Base-by-base conservation (phyloP, 371 early-diverging fungal genomes). In the Mucor saturninus region DNA sequence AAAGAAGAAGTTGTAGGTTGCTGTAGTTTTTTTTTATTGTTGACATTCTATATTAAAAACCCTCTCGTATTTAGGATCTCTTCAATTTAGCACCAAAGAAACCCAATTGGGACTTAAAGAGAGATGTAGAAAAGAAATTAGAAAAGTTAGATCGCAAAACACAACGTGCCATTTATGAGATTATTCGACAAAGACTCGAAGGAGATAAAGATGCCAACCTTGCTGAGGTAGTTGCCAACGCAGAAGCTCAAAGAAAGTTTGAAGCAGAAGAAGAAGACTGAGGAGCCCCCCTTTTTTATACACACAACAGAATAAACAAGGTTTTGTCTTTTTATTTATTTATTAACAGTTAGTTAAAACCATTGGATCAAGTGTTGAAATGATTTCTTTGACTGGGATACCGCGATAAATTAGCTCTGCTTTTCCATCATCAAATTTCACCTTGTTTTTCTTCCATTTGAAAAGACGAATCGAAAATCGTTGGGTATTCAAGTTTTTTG, bases 61-160 rank as follows among this genome's bases (percentile, higher is more conserved):
- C 14, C 5, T 5, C 15, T 46, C 21, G 8, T 21, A 13, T 49
- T 9, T 71, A 91, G 88, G 93, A 94, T 71, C 80, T 95, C 2
- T 81, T 84, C 53, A 86, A 91, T 38, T 70, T 95, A 32, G 93
- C 92, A 26, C 95, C 96, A 7, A 88, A 86, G 67, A 91, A 90
- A 53, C 89, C 95, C 2, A 93, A 95, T 68, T 94, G 93, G 92
- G 96, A 95, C 65, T 73, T 95, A 61, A 93, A 92, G 67, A 81
- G 92, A 31, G 95, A 94, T 70, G 81, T 95, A 26, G 89, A 93
- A 64, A 87, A 85, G 51, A 90, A 88, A 68, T 58, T 93, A 49
- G 84, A 82, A n/a, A 84, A 75, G 56, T 73, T 95, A 38, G 92
- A 93, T 56, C 79, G 83, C 46, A 80, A 73, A 63, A 94, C 94